Percentiles rank a stretch among this genome's conserved stretches.
Conservation (phyloP, 768 basidiomycete genomes). For the Coprinellus micaceus region DNA sequence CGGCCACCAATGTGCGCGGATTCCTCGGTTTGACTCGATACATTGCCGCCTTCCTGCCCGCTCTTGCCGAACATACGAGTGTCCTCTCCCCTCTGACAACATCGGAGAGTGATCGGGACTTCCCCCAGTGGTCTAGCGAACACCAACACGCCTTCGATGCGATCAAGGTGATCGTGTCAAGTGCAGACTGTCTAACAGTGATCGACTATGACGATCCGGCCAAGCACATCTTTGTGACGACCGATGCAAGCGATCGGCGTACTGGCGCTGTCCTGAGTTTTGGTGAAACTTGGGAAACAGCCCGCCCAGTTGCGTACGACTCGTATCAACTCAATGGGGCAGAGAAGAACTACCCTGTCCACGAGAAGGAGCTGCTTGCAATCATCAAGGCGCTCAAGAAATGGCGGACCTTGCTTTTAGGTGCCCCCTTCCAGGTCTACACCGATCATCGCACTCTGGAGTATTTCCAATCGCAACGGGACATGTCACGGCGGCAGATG, state of each 20-base stretch:
- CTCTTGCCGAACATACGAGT: constrained; percentile 4
- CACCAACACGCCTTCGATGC: constrained; percentile 20
- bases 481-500: constrained; percentile 27
- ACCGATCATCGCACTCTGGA: constrained; percentile 36
- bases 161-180: constrained; percentile 14
- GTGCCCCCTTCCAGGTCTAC: constrained; percentile 21
- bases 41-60: constrained; percentile 10
- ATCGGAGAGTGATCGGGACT: background rate
- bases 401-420: constrained; percentile 20
- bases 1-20: background rate
- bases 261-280: constrained; percentile 28
- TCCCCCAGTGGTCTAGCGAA: constrained; percentile 6
- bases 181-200: constrained; percentile 9
- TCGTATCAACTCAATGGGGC: constrained; percentile 24
- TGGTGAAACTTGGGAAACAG: constrained; percentile 25
- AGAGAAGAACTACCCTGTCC: constrained; percentile 29
- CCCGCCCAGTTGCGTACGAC: constrained; percentile 29
- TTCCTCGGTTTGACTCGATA: constrained; percentile 15
- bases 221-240: constrained; percentile 31
- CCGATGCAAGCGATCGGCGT: constrained; percentile 25
- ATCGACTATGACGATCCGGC: constrained; percentile 13
- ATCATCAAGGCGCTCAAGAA: constrained; percentile 27
- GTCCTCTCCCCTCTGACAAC: constrained; percentile 2
- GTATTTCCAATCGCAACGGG: constrained; percentile 24
- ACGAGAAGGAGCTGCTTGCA: constrained; percentile 34